These are phyloP conservation scores for Cajanus cajan DNA, from an alignment of 306 rosid genomes.

Conservation along the genomic window DNA sequence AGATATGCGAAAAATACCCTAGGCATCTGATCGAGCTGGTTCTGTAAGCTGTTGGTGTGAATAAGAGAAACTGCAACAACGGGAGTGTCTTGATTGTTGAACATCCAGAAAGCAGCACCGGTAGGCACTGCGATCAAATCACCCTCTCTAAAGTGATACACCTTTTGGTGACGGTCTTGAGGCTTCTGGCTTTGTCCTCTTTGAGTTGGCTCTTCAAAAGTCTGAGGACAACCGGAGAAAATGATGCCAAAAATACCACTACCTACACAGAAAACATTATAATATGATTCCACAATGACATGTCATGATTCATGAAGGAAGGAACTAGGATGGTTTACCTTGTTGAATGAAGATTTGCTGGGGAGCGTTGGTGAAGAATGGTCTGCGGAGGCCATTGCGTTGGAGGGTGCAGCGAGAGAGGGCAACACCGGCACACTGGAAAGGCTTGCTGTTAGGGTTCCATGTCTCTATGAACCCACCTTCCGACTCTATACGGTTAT, in stretches of 20 bases:
- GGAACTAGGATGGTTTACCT: no score
- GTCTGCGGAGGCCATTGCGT: constrained; percentile 28
- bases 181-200: neutral
- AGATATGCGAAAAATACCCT: constrained; percentile 36
- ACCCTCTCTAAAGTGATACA: constrained; percentile 15
- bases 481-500: neutral
- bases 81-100: constrained; percentile 12
- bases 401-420: constrained; percentile 30
- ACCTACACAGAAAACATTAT: constrained; percentile 15
- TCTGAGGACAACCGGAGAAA: constrained; percentile 32
- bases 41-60: constrained; percentile 42
- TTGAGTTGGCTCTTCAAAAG: constrained; percentile 36
- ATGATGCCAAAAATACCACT: constrained; percentile 26
- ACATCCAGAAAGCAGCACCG: constrained; percentile 35
- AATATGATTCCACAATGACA: no score
- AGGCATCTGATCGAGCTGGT: constrained; percentile 64
- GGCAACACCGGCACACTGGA: constrained; percentile 33
- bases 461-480: constrained; percentile 40
- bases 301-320: no score
- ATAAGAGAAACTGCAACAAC: constrained; percentile 44
- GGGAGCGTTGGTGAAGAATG: constrained; percentile 37
- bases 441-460: constrained; percentile 33
- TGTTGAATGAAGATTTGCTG: constrained; percentile 31
- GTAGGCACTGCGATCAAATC: constrained; percentile 42
- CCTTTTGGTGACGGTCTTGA: constrained; percentile 41